Percentiles rank a stretch among this genome's conserved stretches.
Evolutionary conservation across 352 stramenopile species (phyloP).

Genomic region (Plasmopara viticola): DNA sequence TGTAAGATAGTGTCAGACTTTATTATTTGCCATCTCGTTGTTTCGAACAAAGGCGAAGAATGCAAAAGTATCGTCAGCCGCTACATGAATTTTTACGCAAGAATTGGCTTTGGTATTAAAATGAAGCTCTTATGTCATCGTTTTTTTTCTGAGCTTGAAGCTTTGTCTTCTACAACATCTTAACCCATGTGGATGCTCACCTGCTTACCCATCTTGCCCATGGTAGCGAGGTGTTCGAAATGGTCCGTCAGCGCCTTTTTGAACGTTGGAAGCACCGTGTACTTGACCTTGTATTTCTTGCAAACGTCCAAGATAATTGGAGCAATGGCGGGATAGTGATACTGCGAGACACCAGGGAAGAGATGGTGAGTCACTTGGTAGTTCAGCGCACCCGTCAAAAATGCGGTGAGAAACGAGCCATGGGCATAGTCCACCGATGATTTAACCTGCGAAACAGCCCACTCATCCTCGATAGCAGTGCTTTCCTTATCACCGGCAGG

Average conservation of each 20-base stretch:
- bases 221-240: conserved; percentile 86
- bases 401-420: conserved; percentile 79
- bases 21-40: too few relatives aligned
- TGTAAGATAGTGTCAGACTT: too few relatives aligned
- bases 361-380: conserved; percentile 94
- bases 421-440: conserved; percentile 92
- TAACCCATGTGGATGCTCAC: conserved; percentile 86
- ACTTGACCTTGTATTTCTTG: conserved; percentile 91
- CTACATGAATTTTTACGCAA: too few relatives aligned
- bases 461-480: conserved; percentile 77
- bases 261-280: conserved; percentile 87
- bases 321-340: conserved; percentile 90
- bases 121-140: not conserved
- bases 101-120: too few relatives aligned
- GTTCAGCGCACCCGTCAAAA: conserved; percentile 94
- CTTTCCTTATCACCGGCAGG: conserved; percentile 61
- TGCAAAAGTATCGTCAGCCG: too few relatives aligned
- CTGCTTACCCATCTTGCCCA: conserved; percentile 76
- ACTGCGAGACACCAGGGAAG: conserved; percentile 91
- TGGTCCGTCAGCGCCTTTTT: conserved; percentile 68
- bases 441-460: conserved; percentile 91
- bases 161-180: conserved; percentile 7
- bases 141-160: not conserved
- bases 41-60: too few relatives aligned
- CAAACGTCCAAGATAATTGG: conserved; percentile 91